These are phyloP conservation scores for Lachnellula hyalina DNA, from an alignment of 2,329 filamentous ascomycete genomes.

Conservation along the genomic window DNA sequence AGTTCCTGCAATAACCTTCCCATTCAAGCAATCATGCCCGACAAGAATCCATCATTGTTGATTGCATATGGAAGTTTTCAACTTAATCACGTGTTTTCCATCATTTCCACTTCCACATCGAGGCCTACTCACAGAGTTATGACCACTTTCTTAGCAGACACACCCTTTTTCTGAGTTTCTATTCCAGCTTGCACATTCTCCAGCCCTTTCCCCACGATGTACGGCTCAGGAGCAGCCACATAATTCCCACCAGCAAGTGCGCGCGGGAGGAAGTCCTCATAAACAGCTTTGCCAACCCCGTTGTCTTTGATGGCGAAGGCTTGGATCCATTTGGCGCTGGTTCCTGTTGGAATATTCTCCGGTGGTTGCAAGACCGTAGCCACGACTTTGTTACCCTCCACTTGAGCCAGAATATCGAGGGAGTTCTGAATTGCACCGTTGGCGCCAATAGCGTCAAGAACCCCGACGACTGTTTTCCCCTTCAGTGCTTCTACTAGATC, in stretches of 20 bases:
- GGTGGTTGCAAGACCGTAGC: slow-evolving; percentile 11
- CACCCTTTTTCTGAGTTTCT: slow-evolving; percentile 32
- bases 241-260: slow-evolving; percentile 33
- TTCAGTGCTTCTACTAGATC: slow-evolving; percentile 11
- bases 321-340: background rate
- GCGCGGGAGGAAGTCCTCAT: slow-evolving; percentile 32
- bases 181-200: slow-evolving; percentile 37
- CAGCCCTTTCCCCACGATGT: slow-evolving; percentile 37
- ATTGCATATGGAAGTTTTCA: background rate
- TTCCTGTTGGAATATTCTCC: background rate
- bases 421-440: slow-evolving; percentile 10
- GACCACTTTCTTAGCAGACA: slow-evolving; percentile 38
- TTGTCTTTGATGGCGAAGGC: slow-evolving; percentile 18
- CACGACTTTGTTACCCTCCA: slow-evolving; percentile 26
- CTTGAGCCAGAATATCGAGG: slow-evolving; percentile 24
- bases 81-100: background rate
- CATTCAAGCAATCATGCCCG: background rate
- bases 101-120: background rate
- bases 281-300: slow-evolving; percentile 26
- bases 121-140: slow-evolving; percentile 18
- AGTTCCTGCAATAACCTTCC: too few relatives aligned
- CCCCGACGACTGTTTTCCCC: slow-evolving; percentile 29
- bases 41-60: too few relatives aligned
- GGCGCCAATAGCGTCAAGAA: slow-evolving; percentile 23
- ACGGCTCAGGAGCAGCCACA: slow-evolving; percentile 33